These are phyloP conservation scores for Aspergillus panamensis DNA, from an alignment of 495 filamentous ascomycete species.

Conservation along the genomic window DNA sequence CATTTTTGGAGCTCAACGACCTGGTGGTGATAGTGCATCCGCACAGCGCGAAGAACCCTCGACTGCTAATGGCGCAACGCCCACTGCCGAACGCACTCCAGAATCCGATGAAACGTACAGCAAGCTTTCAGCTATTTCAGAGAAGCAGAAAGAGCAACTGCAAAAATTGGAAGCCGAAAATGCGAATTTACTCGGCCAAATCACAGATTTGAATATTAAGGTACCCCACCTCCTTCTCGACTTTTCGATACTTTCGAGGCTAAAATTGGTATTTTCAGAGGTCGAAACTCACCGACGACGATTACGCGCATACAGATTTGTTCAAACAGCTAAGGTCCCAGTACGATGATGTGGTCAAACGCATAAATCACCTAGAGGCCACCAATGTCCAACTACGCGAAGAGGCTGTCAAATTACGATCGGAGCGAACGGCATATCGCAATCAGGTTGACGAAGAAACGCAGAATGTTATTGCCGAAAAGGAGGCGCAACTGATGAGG, in stretches of 20 bases:
- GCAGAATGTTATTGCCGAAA: conserved; percentile 63
- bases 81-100: conserved; percentile 45
- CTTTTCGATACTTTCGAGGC: conserved; percentile 4
- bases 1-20: conserved; percentile 57
- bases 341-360: conserved; percentile 86
- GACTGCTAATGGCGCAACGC: conserved; percentile 54
- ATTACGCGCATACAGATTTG: conserved; percentile 85
- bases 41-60: conserved; percentile 52
- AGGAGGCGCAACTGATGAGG: conserved; percentile 73
- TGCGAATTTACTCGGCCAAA: conserved; percentile 69
- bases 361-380: conserved; percentile 87
- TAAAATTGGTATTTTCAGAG: conserved; percentile 34
- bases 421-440: conserved; percentile 79
- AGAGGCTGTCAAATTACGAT: conserved; percentile 77
- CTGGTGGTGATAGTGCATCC: conserved; percentile 48
- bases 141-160: conserved; percentile 83
- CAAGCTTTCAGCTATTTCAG: conserved; percentile 67
- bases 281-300: conserved; percentile 79
- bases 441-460: conserved; percentile 75
- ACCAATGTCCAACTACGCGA: conserved; percentile 80
- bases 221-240: conserved; percentile 22
- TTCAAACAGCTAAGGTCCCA: conserved; percentile 89
- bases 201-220: conserved; percentile 66
- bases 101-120: conserved; percentile 67
- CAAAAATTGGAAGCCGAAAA: conserved; percentile 76